Percentiles rank a stretch among this genome's conserved stretches.
Conservation (phyloP, 805 yeast genomes). For the Candida succiphila region DNA sequence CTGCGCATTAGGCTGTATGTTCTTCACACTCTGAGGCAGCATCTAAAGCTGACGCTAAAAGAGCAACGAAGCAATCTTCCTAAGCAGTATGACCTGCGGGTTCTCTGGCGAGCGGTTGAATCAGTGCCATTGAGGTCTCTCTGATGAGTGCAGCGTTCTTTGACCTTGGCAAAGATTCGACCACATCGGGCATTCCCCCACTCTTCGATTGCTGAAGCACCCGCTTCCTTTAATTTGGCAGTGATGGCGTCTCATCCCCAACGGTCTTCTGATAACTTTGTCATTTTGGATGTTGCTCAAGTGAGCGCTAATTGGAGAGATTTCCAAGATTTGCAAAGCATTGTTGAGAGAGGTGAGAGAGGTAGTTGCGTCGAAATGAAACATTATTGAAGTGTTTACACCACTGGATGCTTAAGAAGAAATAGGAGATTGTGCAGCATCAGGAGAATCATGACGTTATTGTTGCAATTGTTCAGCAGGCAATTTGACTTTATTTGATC, state of each 20-base stretch:
- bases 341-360: conserved; percentile 59
- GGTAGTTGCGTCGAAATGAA: conserved; percentile 39
- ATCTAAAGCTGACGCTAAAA: conserved; percentile 59
- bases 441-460: conserved; percentile 2
- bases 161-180: conserved; percentile 58
- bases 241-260: conserved; percentile 45
- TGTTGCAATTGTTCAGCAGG: no score
- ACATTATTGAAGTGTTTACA: conserved; percentile 24
- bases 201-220: conserved; percentile 38
- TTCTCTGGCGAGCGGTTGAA: conserved; percentile 43
- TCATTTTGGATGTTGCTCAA: conserved; percentile 40
- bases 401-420: conserved; percentile 23
- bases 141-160: conserved; percentile 67
- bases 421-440: conserved; percentile 1
- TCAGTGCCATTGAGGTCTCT: conserved; percentile 63
- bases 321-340: conserved; percentile 54
- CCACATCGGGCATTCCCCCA: conserved; percentile 59
- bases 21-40: conserved; percentile 82
- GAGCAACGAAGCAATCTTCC: conserved; percentile 63
- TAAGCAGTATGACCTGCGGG: conserved; percentile 61
- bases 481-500: conserved; percentile 6
- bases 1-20: conserved; percentile 73
- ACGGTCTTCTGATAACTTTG: conserved; percentile 44
- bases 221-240: conserved; percentile 33
- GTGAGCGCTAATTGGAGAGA: conserved; percentile 57